Percentiles rank a stretch among this genome's conserved stretches.
These are phyloP conservation scores for Lachnellula arida DNA, from an alignment of 2,329 filamentous ascomycete species.

Conservation along the genomic window DNA sequence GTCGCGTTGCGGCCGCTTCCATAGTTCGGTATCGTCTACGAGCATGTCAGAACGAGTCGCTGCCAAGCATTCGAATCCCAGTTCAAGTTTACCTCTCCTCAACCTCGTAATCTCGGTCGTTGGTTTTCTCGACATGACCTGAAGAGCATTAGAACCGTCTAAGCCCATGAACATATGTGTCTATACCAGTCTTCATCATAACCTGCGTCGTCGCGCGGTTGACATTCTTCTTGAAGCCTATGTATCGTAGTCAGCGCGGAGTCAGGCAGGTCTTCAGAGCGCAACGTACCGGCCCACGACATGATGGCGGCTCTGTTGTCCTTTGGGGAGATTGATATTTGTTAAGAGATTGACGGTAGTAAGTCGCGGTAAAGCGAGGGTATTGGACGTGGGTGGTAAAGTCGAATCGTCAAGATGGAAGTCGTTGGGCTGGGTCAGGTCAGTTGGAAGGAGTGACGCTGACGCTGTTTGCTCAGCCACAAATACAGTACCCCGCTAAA, in stretches of 20 bases:
- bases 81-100: conserved; percentile 79
- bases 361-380: neutral
- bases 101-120: conserved; percentile 97
- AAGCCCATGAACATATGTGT: neutral
- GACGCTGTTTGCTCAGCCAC: neutral
- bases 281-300: conserved; percentile 44
- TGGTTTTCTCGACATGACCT: conserved; percentile 97
- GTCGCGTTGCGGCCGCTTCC: conserved; percentile 84
- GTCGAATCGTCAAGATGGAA: neutral
- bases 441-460: neutral
- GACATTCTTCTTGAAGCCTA: conserved; percentile 93
- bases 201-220: conserved; percentile 98
- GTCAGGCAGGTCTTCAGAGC: neutral
- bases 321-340: neutral
- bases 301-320: conserved; percentile 32
- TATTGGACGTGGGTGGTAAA: neutral
- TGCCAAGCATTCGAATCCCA: neutral
- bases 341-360: neutral
- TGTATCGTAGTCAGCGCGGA: conserved; percentile 24
- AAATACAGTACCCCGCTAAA: conserved; percentile 8
- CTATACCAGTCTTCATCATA: conserved; percentile 95
- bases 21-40: conserved; percentile 89
- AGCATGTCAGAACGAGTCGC: neutral
- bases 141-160: conserved; percentile 6
- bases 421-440: neutral